These are phyloP conservation scores for Cytauxzoon felis DNA, from an alignment of 169 alveolate species.

Conservation along the genomic window DNA sequence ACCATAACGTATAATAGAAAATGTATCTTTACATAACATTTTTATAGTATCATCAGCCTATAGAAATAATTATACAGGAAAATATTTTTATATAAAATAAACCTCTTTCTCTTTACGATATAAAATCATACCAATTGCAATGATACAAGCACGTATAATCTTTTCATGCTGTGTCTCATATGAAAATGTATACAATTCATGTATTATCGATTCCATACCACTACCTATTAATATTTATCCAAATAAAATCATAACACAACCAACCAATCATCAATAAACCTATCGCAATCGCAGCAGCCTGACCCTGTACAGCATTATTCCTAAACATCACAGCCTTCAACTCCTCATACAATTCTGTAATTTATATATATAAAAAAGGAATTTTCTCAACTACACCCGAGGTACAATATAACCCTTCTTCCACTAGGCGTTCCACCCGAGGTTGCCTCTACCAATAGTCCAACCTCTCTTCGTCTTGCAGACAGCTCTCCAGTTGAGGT, in stretches of 20 bases:
- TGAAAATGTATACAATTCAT: slow-evolving; percentile 89
- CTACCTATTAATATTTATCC: slow-evolving; percentile 12
- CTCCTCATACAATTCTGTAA: slow-evolving; percentile 79
- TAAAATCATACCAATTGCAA: slow-evolving; percentile 91
- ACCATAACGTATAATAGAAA: slow-evolving; percentile 95
- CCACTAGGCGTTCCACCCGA: too few relatives aligned
- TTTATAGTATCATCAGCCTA: slow-evolving; percentile 87
- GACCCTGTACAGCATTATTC: slow-evolving; percentile 95
- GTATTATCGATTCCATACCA: slow-evolving; percentile 83
- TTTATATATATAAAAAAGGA: slow-evolving; percentile 50
- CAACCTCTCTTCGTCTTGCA: too few relatives aligned
- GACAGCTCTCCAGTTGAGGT: too few relatives aligned
- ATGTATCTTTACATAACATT: slow-evolving; percentile 85
- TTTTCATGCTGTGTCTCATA: slow-evolving; percentile 97
- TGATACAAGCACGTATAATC: slow-evolving; percentile 93
- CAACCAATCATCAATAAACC: slow-evolving; percentile 89
- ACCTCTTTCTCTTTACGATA: slow-evolving; percentile 88
- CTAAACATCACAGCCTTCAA: slow-evolving; percentile 84
- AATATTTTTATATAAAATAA: not conserved
- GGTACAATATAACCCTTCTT: not conserved
- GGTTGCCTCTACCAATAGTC: too few relatives aligned
- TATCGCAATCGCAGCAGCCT: slow-evolving; percentile 96
- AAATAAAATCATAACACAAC: not conserved
- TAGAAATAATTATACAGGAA: not conserved
- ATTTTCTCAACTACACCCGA: not conserved